Percentiles rank a stretch among this genome's conserved stretches.
Evolutionary conservation across 257 asterid genomes (phyloP).

Genomic region (Solanum bulbocastanum): DNA sequence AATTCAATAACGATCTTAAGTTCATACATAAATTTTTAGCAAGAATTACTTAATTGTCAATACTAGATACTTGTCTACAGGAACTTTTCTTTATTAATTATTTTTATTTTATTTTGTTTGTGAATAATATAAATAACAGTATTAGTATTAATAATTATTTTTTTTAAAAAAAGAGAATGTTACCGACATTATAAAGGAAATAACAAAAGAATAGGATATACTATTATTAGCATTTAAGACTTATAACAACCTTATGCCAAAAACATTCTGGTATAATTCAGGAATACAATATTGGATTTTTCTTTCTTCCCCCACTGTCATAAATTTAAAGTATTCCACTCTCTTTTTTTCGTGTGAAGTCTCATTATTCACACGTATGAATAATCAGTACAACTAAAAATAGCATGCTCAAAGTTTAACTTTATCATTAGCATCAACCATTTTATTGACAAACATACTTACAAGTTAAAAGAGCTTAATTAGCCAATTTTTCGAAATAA

Average conservation of each 20-base stretch:
- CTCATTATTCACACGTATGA: neutral
- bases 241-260: neutral
- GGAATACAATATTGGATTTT: neutral
- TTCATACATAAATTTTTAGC: neutral
- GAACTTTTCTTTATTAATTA: neutral
- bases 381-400: neutral
- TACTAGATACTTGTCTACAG: neutral
- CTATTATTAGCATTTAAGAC: neutral
- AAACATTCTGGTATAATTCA: neutral
- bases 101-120: neutral
- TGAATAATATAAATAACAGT: neutral
- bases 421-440: neutral
- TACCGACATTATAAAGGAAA: neutral
- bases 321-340: neutral
- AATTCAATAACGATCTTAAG: neutral
- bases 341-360: neutral
- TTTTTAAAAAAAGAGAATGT: neutral
- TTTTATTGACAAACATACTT: neutral
- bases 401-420: neutral
- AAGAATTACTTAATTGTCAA: neutral
- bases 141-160: neutral
- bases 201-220: neutral
- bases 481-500: neutral
- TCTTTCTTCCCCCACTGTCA: neutral
- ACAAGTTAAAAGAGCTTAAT: neutral